Conservation (phyloP, 306 rosid species). For the Gillenia trifoliata region DNA sequence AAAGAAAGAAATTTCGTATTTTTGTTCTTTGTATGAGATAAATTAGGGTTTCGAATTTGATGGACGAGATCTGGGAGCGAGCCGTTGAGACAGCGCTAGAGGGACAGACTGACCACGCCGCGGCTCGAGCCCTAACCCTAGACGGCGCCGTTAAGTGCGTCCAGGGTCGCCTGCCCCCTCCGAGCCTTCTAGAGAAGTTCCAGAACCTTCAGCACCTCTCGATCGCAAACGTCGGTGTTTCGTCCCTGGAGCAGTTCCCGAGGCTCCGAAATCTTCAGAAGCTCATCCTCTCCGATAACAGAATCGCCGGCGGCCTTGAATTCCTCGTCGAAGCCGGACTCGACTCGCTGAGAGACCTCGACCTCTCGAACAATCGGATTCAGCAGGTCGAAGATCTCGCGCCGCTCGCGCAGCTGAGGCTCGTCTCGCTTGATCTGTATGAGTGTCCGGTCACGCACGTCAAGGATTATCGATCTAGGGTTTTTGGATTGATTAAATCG, state of each 20-base stretch:
- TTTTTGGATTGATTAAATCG: slow-evolving; percentile 80
- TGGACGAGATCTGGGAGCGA: slow-evolving; percentile 98
- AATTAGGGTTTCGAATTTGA: slow-evolving; percentile 47
- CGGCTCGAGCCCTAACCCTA: slow-evolving; percentile 65
- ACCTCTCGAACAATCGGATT: slow-evolving; percentile 83
- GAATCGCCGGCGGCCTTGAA: slow-evolving; percentile 81
- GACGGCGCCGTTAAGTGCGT: slow-evolving; percentile 95
- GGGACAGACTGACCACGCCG: slow-evolving; percentile 64
- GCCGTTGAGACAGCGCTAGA: slow-evolving; percentile 90
- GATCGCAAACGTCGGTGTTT: slow-evolving; percentile 81
- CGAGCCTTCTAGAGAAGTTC: slow-evolving; percentile 68
- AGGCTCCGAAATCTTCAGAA: slow-evolving; percentile 61
- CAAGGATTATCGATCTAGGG: slow-evolving; percentile 97
- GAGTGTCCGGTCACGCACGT: slow-evolving; percentile 88
- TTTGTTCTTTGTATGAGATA: slow-evolving; percentile 43
- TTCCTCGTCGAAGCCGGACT: slow-evolving; percentile 73
- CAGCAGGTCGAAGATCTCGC: slow-evolving; percentile 80
- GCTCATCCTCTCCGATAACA: slow-evolving; percentile 73
- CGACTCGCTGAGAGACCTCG: slow-evolving; percentile 75
- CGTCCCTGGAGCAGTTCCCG: slow-evolving; percentile 92
- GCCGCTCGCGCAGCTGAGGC: slow-evolving; percentile 79
- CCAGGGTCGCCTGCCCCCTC: slow-evolving; percentile 79
- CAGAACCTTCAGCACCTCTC: slow-evolving; percentile 86
- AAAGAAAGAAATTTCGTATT: background rate
- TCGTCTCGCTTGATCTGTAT: slow-evolving; percentile 82